phyloP scores from a whole-genome alignment of 306 rosid species.

The Crotalaria pallida region DNA sequence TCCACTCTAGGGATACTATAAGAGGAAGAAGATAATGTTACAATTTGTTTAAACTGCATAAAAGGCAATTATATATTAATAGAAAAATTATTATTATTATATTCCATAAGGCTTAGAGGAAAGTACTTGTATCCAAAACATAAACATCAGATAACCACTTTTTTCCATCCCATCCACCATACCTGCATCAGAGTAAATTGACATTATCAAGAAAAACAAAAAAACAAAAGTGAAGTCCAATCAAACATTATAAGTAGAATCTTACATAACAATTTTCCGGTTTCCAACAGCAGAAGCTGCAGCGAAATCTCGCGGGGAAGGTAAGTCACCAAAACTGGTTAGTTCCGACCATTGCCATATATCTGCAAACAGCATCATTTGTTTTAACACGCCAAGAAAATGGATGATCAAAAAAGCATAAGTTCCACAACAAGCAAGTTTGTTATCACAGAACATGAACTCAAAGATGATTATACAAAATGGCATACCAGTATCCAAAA shows the following conservation, averaged over 20 bases:
- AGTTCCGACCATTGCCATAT: conserved; percentile 99
- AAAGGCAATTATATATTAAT: background rate
- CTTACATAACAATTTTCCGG: conserved; percentile 85
- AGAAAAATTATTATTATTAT: background rate
- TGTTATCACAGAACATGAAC: background rate
- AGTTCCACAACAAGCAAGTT: background rate
- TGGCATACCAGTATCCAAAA: conserved; percentile 84
- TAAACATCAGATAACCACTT: conserved; percentile 94
- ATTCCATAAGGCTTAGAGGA: conserved; percentile 8
- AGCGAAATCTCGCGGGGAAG: conserved; percentile 88
- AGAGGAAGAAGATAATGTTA: conserved; percentile 21
- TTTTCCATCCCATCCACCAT: conserved; percentile 99
- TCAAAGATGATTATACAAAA: background rate
- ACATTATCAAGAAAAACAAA: background rate
- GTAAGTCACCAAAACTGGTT: conserved; percentile 90
- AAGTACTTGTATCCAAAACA: conserved; percentile 88
- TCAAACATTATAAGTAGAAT: conserved; percentile 32
- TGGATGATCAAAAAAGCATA: background rate
- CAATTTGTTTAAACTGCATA: conserved; percentile 16
- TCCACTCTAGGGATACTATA: conserved; percentile 91
- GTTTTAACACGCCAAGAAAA: conserved; percentile 13
- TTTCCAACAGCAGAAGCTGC: conserved; percentile 93
- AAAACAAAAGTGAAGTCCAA: background rate
- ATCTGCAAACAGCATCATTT: conserved; percentile 44
- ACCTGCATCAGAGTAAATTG: conserved; percentile 48